These are phyloP conservation scores for Theileria parva DNA, from an alignment of 169 alveolate genomes.

Conservation along the genomic window DNA sequence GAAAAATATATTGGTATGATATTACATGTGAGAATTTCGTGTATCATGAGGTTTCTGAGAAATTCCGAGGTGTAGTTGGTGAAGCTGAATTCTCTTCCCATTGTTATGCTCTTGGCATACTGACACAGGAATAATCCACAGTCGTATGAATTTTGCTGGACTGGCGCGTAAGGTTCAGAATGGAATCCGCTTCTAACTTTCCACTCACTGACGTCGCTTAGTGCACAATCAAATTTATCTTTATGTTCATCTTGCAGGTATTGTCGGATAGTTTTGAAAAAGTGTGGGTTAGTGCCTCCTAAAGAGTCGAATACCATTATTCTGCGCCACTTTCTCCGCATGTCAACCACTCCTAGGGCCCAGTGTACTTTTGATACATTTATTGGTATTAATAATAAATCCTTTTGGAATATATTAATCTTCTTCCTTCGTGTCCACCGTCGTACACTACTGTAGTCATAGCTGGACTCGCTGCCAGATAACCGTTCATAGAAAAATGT, in stretches of 20 bases:
- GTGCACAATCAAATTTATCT: constrained; percentile 61
- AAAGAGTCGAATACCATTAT: constrained; percentile 78
- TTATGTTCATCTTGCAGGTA: constrained; percentile 78
- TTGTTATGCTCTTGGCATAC: constrained; percentile 84
- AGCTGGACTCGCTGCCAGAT: constrained; percentile 61
- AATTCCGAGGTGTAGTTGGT: constrained; percentile 66
- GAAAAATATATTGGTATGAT: neutral
- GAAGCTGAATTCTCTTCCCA: constrained; percentile 80
- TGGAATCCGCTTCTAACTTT: neutral
- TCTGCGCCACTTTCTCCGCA: constrained; percentile 66
- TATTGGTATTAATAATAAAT: constrained; percentile 80
- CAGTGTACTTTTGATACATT: constrained; percentile 82
- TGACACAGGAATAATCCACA: constrained; percentile 89
- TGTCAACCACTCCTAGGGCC: constrained; percentile 84
- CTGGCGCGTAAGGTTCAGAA: constrained; percentile 71
- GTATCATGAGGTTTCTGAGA: constrained; percentile 73
- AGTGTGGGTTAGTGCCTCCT: constrained; percentile 64
- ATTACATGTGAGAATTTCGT: constrained; percentile 40
- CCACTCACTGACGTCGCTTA: constrained; percentile 49
- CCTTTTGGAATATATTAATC: constrained; percentile 78
- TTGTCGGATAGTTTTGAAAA: constrained; percentile 60
- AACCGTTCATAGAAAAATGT: constrained; percentile 82
- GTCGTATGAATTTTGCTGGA: constrained; percentile 83
- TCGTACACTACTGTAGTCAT: constrained; percentile 79
- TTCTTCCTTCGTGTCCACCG: constrained; percentile 85